A percentile compares a stretch with the other conserved stretches of the same genome.
Conservation (phyloP, 306 rosid genomes). For the Rosa chinensis region DNA sequence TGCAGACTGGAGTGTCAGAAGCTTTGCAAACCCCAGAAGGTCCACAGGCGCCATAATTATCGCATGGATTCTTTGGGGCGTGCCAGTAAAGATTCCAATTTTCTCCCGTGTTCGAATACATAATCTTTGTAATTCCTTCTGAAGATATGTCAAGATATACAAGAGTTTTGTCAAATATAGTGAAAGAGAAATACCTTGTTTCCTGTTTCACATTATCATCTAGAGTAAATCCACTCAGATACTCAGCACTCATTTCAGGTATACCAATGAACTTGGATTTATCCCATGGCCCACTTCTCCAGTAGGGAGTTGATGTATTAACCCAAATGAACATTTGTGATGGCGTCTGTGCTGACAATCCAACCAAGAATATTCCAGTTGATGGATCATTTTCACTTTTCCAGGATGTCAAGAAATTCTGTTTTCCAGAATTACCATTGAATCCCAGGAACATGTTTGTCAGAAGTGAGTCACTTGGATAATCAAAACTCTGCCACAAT, state of each 20-base stretch:
- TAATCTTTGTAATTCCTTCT: not conserved
- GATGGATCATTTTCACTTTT: not conserved
- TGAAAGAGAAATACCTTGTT: conserved; percentile 21
- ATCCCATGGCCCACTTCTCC: conserved; percentile 68
- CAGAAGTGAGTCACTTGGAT: not conserved
- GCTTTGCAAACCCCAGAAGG: conserved; percentile 10
- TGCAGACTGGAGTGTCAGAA: conserved; percentile 1
- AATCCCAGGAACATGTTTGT: not conserved
- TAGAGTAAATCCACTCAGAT: conserved; percentile 19
- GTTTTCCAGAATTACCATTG: not conserved
- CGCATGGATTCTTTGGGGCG: not conserved
- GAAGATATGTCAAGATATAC: not conserved
- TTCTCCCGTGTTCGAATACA: not conserved
- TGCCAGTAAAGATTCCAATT: not conserved
- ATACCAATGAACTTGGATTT: conserved; percentile 40
- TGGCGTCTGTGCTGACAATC: not conserved
- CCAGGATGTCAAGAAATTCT: not conserved
- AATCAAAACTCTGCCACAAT: not conserved
- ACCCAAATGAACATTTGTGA: not conserved
- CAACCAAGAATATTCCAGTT: not conserved
- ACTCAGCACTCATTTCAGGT: conserved; percentile 26
- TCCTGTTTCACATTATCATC: conserved; percentile 28
- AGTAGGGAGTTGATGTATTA: conserved; percentile 14
- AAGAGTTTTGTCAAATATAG: not conserved
- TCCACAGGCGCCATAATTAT: conserved; percentile 6